phyloP scores from a whole-genome alignment of 257 asterid genomes.

The Solanum okadae region DNA sequence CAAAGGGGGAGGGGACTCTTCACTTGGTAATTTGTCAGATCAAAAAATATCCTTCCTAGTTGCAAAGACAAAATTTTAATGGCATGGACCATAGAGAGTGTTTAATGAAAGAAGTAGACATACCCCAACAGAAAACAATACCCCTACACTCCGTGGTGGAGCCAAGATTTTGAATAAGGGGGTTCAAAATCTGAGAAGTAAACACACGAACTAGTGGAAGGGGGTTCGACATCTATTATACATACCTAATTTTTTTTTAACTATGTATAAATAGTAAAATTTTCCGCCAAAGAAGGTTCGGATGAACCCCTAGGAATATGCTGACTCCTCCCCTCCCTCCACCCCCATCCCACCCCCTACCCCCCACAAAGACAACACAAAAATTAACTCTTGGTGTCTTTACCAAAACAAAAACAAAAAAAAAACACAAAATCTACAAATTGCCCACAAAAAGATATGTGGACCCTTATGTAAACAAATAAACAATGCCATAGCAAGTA shows the following conservation, averaged over 20 bases:
- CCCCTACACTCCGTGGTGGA: no score
- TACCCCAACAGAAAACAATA: neutral
- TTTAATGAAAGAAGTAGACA: neutral
- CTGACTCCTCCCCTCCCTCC: neutral
- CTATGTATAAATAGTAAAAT: no score
- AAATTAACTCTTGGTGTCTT: neutral
- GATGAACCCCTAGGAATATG: neutral
- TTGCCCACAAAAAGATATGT: conserved; percentile 2
- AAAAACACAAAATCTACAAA: neutral
- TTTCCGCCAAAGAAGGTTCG: neutral
- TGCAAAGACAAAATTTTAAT: neutral
- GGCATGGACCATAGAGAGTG: neutral
- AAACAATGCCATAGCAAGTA: neutral
- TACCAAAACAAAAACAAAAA: neutral
- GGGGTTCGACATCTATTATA: neutral
- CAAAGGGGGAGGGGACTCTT: neutral
- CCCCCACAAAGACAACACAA: neutral
- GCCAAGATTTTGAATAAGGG: neutral
- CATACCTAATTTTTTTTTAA: no score
- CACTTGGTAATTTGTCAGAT: conserved; percentile 2
- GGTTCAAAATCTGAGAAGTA: neutral
- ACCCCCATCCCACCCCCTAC: neutral
- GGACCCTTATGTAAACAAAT: conserved; percentile 2
- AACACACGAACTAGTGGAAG: no score
- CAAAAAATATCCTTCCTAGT: neutral